Evolutionary conservation across 768 basidiomycete species (phyloP), one percentile per base, ranked within the genome.

Genomic region (Leccinum uliginosum): DNA sequence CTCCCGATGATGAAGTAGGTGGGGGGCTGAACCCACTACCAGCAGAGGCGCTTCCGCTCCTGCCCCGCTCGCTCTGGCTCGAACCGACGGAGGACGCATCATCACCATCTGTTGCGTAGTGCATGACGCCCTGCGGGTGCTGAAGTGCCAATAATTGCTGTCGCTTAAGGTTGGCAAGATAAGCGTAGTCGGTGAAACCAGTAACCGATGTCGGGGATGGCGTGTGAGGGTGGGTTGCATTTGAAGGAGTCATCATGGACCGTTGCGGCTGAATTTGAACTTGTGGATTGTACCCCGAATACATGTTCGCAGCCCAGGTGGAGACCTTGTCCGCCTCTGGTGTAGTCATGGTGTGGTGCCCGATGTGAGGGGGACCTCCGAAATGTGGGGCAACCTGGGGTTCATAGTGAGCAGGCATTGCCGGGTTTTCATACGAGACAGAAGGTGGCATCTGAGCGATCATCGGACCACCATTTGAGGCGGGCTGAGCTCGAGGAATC

Each of bases 401-500:
- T 53, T 79, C 78, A 57, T 79, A 79, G 29, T 76, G 60, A 12
- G 73, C 63, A 51, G 77, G 67, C 74, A 81, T 78, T 2, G 76
- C 76, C 3, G 82, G 82, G 56, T 83, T 83, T 64, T 83, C 82
- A 54, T 74, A 82, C 3, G 78, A 77, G 57, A 77, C 76, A 1
- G 71, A 62, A 9, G 74, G 68, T 4, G 75, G 71, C 48, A 70
- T 74, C 68, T 76, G 73, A 35, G 77, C 81, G 57, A 83, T 76
- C 61, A 78, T 72, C 9, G 81, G 80, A 27, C 71, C 69, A 51
- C 68, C 65, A 45, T 75, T 73, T 11, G 64, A 51, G 48, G 52
- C 6, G 17, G 65, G 56, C 27, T 61, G 65, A 27, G 60, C 55
- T 14, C 62, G 63, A 30, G 64, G 62, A 35, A 69, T 59, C 56